Conservation (phyloP, 2,329 filamentous ascomycete genomes). For the Ceratocystis eucalypticola region DNA sequence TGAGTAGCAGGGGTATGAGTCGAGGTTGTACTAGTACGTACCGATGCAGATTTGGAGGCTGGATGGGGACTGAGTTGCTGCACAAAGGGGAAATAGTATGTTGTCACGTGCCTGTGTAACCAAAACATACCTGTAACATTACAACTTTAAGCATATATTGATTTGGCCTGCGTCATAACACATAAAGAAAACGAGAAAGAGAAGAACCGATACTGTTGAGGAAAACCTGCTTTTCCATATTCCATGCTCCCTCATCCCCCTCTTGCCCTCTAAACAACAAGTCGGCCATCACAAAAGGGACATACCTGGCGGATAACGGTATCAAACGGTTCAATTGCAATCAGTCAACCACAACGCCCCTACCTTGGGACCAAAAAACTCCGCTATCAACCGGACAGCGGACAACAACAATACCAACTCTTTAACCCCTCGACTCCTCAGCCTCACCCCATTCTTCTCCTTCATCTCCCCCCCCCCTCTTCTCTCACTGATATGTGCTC, state of each 20-base stretch:
- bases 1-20: too few relatives aligned
- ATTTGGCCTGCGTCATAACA: background rate
- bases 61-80: too few relatives aligned
- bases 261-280: background rate
- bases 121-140: slow-evolving; percentile 3
- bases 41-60: too few relatives aligned
- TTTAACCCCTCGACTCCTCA: background rate
- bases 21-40: too few relatives aligned
- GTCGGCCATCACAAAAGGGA: background rate
- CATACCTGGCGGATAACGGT: slow-evolving; percentile 3
- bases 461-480: background rate
- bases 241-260: background rate
- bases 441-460: background rate
- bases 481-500: background rate
- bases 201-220: background rate
- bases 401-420: background rate
- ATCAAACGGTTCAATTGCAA: slow-evolving; percentile 19
- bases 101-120: background rate
- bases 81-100: background rate
- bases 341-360: slow-evolving; percentile 12
- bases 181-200: background rate
- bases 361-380: slow-evolving; percentile 4
- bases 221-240: too few relatives aligned
- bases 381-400: background rate
- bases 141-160: background rate